These are phyloP conservation scores for Bipolaris gigantea DNA, from an alignment of 2,329 filamentous ascomycete genomes.

Conservation along the genomic window DNA sequence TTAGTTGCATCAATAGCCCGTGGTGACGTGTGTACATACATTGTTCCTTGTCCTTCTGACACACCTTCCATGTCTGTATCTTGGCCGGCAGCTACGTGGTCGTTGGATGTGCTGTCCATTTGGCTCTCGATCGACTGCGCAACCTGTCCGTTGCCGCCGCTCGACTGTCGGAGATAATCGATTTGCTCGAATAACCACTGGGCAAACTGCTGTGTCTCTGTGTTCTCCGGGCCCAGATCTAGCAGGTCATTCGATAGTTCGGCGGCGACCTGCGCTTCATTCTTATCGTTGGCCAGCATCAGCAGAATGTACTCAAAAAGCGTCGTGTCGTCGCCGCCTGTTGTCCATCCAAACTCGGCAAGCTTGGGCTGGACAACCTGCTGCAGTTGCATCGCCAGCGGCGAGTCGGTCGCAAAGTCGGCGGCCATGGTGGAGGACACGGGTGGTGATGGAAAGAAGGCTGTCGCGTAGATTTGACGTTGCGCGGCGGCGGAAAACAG, in stretches of 20 bases:
- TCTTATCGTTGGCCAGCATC: slow-evolving; percentile 95
- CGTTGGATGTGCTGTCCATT: slow-evolving; percentile 27
- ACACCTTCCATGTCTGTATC: slow-evolving; percentile 75
- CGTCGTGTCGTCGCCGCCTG: slow-evolving; percentile 75
- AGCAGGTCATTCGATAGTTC: slow-evolving; percentile 90
- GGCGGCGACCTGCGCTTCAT: slow-evolving; percentile 81
- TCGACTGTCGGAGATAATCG: slow-evolving; percentile 66
- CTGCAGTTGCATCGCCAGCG: slow-evolving; percentile 81
- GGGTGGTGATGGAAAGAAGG: slow-evolving; percentile 6
- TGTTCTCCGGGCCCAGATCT: slow-evolving; percentile 78
- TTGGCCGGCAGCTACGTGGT: slow-evolving; percentile 42
- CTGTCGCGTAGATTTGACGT: slow-evolving; percentile 20
- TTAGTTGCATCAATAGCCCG: slow-evolving; percentile 19
- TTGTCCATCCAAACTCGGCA: slow-evolving; percentile 88
- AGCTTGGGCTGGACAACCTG: slow-evolving; percentile 86
- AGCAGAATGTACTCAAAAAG: slow-evolving; percentile 95
- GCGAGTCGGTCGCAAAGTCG: slow-evolving; percentile 75
- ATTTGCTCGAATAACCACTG: slow-evolving; percentile 94
- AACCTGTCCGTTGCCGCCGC: slow-evolving; percentile 43
- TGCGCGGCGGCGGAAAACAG: slow-evolving; percentile 18
- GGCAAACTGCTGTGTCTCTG: slow-evolving; percentile 79
- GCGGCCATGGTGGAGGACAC: slow-evolving; percentile 64
- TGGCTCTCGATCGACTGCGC: slow-evolving; percentile 24
- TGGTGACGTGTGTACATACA: slow-evolving; percentile 41
- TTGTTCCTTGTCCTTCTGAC: slow-evolving; percentile 48